phyloP scores from a whole-genome alignment of 148 eudicot species.

The Bassia scoparia region DNA sequence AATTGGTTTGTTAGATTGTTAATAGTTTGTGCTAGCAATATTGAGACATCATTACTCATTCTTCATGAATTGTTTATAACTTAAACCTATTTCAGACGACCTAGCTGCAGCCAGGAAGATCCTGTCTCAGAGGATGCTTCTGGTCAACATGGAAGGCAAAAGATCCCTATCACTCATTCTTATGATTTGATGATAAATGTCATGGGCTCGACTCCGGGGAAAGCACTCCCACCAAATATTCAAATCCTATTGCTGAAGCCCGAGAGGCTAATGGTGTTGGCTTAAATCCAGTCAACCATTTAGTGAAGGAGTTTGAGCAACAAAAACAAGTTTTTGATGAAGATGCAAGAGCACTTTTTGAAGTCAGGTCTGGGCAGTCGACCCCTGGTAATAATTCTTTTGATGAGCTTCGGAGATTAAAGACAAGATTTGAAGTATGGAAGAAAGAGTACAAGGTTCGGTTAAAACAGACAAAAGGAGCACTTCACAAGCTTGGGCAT shows the following conservation, averaged over 20 bases:
- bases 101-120: conserved; percentile 46
- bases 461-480: conserved; percentile 58
- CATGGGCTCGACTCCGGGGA: conserved; percentile 54
- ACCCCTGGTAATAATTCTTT: conserved; percentile 37
- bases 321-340: conserved; percentile 50
- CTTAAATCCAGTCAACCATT: conserved; percentile 32
- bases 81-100: conserved; percentile 29
- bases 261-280: conserved; percentile 43
- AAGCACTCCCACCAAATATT: conserved; percentile 42
- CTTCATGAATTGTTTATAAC: background rate
- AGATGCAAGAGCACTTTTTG: conserved; percentile 60
- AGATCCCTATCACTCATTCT: conserved; percentile 40
- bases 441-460: conserved; percentile 67
- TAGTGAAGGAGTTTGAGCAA: conserved; percentile 68
- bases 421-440: conserved; percentile 69
- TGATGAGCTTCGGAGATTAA: conserved; percentile 66
- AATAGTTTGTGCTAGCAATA: no score
- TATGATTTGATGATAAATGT: conserved; percentile 57
- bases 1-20: no score
- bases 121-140: conserved; percentile 36
- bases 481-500: conserved; percentile 42
- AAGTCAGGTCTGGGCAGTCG: conserved; percentile 40
- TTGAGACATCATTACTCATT: no score
- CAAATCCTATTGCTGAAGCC: conserved; percentile 37
- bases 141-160: conserved; percentile 37